Evolutionary conservation across 495 filamentous ascomycete genomes (phyloP), one percentile per base, ranked within the genome.

Genomic region (Trichocladium antarcticum): DNA sequence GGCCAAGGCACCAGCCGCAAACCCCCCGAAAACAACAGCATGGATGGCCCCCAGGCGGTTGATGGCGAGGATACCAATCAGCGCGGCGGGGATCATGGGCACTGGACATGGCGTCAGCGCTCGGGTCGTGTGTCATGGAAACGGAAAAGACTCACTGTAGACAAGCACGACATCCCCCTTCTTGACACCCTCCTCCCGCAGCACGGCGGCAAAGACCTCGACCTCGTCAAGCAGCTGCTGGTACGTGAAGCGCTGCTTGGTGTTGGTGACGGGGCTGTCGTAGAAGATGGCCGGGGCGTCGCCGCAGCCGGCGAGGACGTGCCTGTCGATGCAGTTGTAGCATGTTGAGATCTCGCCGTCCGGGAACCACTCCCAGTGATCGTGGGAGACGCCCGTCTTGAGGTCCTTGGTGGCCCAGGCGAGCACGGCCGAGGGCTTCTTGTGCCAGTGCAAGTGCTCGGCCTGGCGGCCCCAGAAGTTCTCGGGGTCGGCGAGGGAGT

Each of bases 71-170:
- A 88, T 84, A 17, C 85, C 89, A 42, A 93, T 82, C 15, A 94
- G 61, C 7, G 89, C 83, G 5, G 86, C 83, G 1, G 89, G 90
- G 31, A 96, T 88, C 89, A 96, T 95, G 46, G 89, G 90, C 89
- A 95, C 85, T 89, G 31, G 0, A 6, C n/a, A 8, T 2, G 27
- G 58, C 27, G 11, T 53, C 41, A 54, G 12, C 43, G 31, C 7
- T 6, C 31, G 39, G 12, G 20, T 16, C 5, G 6, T n/a, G n/a
- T n/a, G n/a, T n/a, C n/a, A 17, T 21, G 16, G 3, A 34, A 10
- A 8, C 34, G 5, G 20, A 37, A 8, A 10, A 37, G 24, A 62
- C 78, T 53, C 71, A 90, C 87, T 96, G 64, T 95, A 95, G 42
- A 95, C 79, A 40, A 95, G 70, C n/a, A 96, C 87, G 4, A 90